Evolutionary conservation across 345 rosid species (phyloP).

Genomic region (Pseudoturritis turrita): DNA sequence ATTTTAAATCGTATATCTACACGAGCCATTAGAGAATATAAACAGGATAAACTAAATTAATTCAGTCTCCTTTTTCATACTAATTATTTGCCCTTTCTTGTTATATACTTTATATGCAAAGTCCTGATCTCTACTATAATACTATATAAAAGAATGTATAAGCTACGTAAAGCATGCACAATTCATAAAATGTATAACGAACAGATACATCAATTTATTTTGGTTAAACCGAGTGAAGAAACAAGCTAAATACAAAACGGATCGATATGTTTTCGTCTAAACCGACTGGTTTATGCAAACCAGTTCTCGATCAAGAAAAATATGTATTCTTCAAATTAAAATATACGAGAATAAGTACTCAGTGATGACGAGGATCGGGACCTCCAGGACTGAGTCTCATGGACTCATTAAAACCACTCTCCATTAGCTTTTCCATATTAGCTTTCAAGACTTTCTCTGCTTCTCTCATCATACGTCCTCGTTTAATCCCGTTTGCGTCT

Average conservation of each 20-base stretch:
- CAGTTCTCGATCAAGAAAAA: not conserved
- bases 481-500: not conserved
- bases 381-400: constrained; percentile 62
- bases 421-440: constrained; percentile 38
- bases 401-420: constrained; percentile 34
- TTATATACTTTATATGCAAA: constrained; percentile 1
- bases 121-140: constrained; percentile 1
- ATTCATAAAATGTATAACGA: not conserved
- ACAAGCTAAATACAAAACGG: constrained; percentile 9
- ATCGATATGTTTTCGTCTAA: constrained; percentile 15
- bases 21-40: not conserved
- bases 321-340: not conserved
- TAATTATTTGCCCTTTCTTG: constrained; percentile 1
- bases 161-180: constrained; percentile 24
- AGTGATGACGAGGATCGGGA: constrained; percentile 67
- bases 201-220: not conserved
- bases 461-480: constrained; percentile 37
- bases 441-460: constrained; percentile 41
- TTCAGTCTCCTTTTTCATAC: not conserved
- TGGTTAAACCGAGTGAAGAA: not conserved
- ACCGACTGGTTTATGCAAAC: not conserved
- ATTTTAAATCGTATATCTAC: constrained; percentile 3
- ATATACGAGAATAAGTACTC: not conserved
- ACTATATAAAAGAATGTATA: not conserved
- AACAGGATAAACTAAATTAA: constrained; percentile 5